These are phyloP conservation scores for Volvox reticuliferus DNA, from an alignment of 139 green algal genomes.

Conservation along the genomic window DNA sequence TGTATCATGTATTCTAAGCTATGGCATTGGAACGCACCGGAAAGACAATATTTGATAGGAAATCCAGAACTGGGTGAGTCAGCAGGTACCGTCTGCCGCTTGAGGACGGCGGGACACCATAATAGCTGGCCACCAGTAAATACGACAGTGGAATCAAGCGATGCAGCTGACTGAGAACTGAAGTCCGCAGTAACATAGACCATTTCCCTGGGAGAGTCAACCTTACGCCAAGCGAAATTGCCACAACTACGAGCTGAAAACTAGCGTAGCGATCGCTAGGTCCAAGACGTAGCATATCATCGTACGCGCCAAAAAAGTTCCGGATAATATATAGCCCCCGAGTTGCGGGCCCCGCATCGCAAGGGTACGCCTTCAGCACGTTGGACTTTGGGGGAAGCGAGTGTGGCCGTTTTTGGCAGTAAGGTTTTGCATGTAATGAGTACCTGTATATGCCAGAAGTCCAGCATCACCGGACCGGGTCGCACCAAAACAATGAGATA, in stretches of 20 bases:
- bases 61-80: neutral
- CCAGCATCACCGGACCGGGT: neutral
- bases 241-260: neutral
- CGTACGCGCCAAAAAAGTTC: neutral
- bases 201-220: neutral
- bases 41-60: neutral
- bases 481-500: neutral
- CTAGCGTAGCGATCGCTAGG: neutral
- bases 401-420: neutral
- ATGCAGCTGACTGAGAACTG: neutral
- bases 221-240: neutral
- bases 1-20: too few relatives aligned
- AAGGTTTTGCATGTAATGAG: slow-evolving; percentile 14
- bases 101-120: neutral
- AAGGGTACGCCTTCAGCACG: neutral
- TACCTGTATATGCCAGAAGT: neutral
- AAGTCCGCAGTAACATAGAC: neutral
- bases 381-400: neutral
- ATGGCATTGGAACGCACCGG: neutral
- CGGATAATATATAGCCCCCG: neutral
- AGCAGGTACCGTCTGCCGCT: neutral
- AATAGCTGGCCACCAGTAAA: neutral
- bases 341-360: neutral
- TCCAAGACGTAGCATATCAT: neutral
- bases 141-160: neutral